Evolutionary conservation across 305 asterid species (phyloP).

Genomic region (Stenogyne calaminthoides): DNA sequence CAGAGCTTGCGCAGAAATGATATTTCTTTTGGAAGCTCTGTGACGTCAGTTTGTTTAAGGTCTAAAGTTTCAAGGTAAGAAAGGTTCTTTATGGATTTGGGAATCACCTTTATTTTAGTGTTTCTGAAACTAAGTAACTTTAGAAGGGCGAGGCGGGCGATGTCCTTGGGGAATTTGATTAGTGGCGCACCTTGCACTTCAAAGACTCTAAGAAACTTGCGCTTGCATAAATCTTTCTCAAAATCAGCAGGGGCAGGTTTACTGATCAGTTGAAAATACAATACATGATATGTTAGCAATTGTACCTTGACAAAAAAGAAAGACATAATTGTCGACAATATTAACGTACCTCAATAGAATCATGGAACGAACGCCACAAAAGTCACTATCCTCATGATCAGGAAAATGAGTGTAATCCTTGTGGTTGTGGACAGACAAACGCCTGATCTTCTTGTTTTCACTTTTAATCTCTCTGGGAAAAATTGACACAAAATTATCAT

Average conservation of each 20-base stretch:
- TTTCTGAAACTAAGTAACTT: constrained; percentile 35
- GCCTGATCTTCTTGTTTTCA: background rate
- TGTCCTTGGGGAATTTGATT: constrained; percentile 29
- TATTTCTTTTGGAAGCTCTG: no score
- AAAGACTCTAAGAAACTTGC: constrained; percentile 25
- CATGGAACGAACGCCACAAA: constrained; percentile 35
- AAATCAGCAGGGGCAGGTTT: background rate
- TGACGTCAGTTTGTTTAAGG: constrained; percentile 16
- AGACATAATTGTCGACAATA: background rate
- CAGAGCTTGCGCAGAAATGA: constrained; percentile 28
- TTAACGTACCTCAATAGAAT: constrained; percentile 27
- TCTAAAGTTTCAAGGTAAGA: constrained; percentile 44
- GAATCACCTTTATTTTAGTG: constrained; percentile 23
- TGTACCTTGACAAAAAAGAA: no score
- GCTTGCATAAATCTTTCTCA: background rate
- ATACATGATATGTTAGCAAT: background rate
- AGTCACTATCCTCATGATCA: background rate
- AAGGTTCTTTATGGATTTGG: constrained; percentile 34
- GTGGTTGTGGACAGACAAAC: no score
- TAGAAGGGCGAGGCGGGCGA: constrained; percentile 32
- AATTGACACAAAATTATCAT: constrained; percentile 35
- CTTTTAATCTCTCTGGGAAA: background rate
- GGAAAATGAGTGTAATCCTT: background rate
- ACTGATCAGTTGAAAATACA: background rate
- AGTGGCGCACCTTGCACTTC: constrained; percentile 42